Base-by-base conservation (phyloP, 805 yeast genomes). In the Candida ponderosae region DNA sequence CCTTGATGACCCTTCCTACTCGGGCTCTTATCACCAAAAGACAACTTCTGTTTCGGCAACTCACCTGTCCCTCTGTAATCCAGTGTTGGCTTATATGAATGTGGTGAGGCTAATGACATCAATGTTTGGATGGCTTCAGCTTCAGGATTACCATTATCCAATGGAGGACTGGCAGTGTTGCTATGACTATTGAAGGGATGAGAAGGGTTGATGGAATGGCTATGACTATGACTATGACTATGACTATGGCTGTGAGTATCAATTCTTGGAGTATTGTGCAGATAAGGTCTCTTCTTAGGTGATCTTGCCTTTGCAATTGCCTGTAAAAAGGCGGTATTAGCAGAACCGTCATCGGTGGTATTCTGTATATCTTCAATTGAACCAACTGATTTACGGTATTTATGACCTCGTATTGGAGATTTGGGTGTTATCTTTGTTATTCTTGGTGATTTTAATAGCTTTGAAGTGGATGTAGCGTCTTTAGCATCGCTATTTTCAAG, bases 51-150 rank as follows among this genome's bases (percentile, higher is more conserved):
- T 36, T 42, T 40, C 5, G 57, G 57, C 16, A 45, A 29, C 1
- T 37, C 14, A 6, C 8, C 27, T 7, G 18, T 23, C 11, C 19
- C 16, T 6, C 24, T 19, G 11, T 26, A 24, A 4, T 37, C 43
- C 6, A 21, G 5, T 19, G 31, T 27, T 6, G 36, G 36, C 16
- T 43, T 43, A 23, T 43, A 45, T 24, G 52, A 48, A 31, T 51
- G 54, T 5, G 66, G 65, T 1, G 65, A 60, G 6, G 69, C 54
- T 18, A 65, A 45, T 1, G 68, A 62, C 68, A 65, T 65, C 16
- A 65, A 43, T 4, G 66, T 63, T 32, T 62, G 66, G 4, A 65
- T 56, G 2, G 68, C 70, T 37, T 62, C 68, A 4, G 57, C 66
- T 40, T 64, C 66, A 4, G 61, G 55, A 6, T 56, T 56, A 17